Evolutionary conservation across 176 grass and related monocot species (phyloP), one percentile per base, ranked within the genome.

Genomic region (Stipa capillata): DNA sequence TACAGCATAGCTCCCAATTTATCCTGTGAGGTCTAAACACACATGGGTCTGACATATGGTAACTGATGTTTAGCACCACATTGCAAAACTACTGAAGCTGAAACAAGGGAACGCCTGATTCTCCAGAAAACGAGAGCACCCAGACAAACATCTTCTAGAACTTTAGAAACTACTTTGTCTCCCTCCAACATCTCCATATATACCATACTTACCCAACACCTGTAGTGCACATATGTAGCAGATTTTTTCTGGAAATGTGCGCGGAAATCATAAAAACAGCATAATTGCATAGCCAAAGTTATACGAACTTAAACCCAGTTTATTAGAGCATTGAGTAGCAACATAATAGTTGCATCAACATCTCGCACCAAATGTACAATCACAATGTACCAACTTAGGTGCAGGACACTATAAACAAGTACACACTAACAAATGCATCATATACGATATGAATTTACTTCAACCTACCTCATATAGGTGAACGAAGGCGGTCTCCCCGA

Each of bases 381-480:
- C 14, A 59, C 15, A 47, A 45, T 55, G 11, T 54, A 79, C n/a
- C 17, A 11, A 21, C 3, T 48, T 65, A 18, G n/a, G 5, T 51
- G 25, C 16, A 78, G 28, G 27, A 73, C 45, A 8, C 10, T 24
- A 31, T 7, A 58, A 76, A 49, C 60, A 39, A 75, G 32, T 31
- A 24, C n/a, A 33, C 0, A 3, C 18, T 1, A 35, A 63, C 10
- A 52, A 45, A 54, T 29, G 56, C 21, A 14, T 23, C 61, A 27
- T 11, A 18, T 37, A 73, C 1, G 14, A 72, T 15, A 72, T 7
- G 16, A 40, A 78, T 73, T 82, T 51, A 34, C 14, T 73, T 82
- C n/a, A 25, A 86, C 91, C 83, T 87, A 94, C 95, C 95, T 97
- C 41, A 84, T 90, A 51, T 97, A 97, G 12, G 78, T 92, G 57